Base-by-base conservation (phyloP, 2,329 filamentous ascomycete species). In the Dactylellina haptotyla region DNA sequence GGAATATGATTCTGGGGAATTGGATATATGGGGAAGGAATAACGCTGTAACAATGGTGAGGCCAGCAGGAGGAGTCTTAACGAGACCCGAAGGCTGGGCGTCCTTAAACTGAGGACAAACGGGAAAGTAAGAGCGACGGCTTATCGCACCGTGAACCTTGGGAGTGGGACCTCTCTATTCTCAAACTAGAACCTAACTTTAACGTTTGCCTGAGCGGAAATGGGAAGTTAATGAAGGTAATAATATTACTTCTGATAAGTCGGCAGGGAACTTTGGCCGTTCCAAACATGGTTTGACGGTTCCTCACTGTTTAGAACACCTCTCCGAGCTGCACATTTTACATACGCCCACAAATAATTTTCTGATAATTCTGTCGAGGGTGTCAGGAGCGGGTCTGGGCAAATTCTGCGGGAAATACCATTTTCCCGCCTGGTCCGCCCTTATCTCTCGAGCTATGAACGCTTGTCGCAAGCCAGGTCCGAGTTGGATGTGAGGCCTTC, bases 101-200 rank as follows among this genome's bases (percentile, higher is more conserved):
- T 6, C 18, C 48, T 64, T 28, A 41, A 30, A 28, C 14, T 25
- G 20, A 63, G 20, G 53, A 61, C 45, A 50, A 73, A 73, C 20
- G 23, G 69, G 61, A 73, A 73, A 66, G 51, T 53, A 51, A 57
- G 48, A 56, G 46, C 54, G 67, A 73, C 54, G 48, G 61, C 61
- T 61, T 66, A 62, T 73, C 69, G 69, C 54, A 73, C 56, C 61
- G 61, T 66, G 61, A 73, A 73, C 69, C 69, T 73, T 73, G 69
- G 69, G 61, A 66, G 69, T 66, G 69, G 69, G 56, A 65, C 69
- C 53, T 51, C 46, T n/a, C 50, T 54, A 20, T 48, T 65, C 41
- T 72, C 58, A 56, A 48, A 65, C 51, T 25, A 37, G 26, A 51
- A 34, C 23, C 34, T 26, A 66, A 62, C 61, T 34, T 51, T 62